Conservation (phyloP, 768 basidiomycete species). For the Paxillus involutus region DNA sequence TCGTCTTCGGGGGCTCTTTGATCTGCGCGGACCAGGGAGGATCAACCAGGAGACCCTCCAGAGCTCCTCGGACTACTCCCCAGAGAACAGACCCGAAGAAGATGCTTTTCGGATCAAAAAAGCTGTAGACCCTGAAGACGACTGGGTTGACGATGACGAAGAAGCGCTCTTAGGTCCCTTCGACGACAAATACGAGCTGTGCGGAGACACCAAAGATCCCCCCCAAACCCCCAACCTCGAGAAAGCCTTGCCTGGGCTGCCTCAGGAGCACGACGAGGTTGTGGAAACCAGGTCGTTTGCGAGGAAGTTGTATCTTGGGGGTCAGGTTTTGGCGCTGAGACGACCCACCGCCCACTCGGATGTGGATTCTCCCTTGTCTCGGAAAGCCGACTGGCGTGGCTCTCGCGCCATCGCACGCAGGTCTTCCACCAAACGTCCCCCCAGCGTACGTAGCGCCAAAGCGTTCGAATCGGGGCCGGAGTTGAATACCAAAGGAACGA, state of each 20-base stretch:
- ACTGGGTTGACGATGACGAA: conserved; percentile 28
- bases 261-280: neutral
- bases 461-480: neutral
- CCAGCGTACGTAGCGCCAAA: conserved; percentile 17
- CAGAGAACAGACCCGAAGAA: conserved; percentile 3
- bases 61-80: conserved; percentile 25
- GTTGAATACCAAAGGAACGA: conserved; percentile 16
- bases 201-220: neutral
- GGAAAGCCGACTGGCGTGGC: neutral
- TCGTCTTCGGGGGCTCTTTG: conserved; percentile 32
- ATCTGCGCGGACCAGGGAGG: conserved; percentile 25
- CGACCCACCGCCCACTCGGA: neutral
- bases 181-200: conserved; percentile 22
- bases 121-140: conserved; percentile 6
- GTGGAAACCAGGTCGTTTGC: conserved; percentile 20
- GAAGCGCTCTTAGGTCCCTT: conserved; percentile 23
- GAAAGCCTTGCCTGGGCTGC: conserved; percentile 16
- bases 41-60: conserved; percentile 22
- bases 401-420: conserved; percentile 3
- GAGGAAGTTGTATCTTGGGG: conserved; percentile 13
- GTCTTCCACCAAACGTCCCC: conserved; percentile 13
- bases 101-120: conserved; percentile 8
- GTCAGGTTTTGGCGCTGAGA: conserved; percentile 16
- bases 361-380: neutral
- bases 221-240: conserved; percentile 1